Conservation (phyloP, 176 grass and related monocot genomes). For the Oryza punctata region DNA sequence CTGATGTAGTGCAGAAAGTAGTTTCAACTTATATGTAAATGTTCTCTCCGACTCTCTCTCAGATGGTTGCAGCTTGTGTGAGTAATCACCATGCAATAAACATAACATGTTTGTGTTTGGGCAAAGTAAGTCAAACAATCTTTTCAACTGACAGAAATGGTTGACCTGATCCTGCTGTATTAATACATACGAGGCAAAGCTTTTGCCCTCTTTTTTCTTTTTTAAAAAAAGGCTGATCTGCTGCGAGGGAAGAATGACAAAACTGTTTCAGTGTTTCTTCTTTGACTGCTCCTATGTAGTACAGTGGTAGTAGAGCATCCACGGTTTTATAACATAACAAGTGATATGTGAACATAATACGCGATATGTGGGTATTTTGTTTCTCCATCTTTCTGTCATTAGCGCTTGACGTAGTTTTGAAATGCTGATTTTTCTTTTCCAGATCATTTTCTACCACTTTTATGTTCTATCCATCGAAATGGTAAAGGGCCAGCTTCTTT, state of each 20-base stretch:
- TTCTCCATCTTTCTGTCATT: slow-evolving; percentile 1
- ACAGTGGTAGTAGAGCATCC: background rate
- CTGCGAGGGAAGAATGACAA: background rate
- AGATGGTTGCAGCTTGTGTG: background rate
- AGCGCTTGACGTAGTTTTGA: slow-evolving; percentile 5
- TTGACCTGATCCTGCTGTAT: too few species aligned
- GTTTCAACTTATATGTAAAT: background rate
- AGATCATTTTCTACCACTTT: slow-evolving; percentile 42
- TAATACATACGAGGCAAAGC: too few species aligned
- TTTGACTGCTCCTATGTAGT: background rate
- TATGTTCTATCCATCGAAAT: slow-evolving; percentile 36
- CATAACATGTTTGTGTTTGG: background rate
- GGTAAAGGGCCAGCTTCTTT: slow-evolving; percentile 28
- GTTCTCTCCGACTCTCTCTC: background rate
- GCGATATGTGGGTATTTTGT: background rate
- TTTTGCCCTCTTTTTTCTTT: too few species aligned
- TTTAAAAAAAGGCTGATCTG: background rate
- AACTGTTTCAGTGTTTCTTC: background rate
- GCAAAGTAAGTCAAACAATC: background rate
- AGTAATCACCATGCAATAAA: background rate
- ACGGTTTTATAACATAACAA: background rate
- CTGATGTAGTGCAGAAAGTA: background rate
- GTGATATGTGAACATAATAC: background rate
- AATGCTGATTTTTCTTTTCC: slow-evolving; percentile 36
- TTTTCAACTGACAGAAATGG: background rate